phyloP scores from a whole-genome alignment of 2,329 filamentous ascomycete species.

The Nemania abortiva region DNA sequence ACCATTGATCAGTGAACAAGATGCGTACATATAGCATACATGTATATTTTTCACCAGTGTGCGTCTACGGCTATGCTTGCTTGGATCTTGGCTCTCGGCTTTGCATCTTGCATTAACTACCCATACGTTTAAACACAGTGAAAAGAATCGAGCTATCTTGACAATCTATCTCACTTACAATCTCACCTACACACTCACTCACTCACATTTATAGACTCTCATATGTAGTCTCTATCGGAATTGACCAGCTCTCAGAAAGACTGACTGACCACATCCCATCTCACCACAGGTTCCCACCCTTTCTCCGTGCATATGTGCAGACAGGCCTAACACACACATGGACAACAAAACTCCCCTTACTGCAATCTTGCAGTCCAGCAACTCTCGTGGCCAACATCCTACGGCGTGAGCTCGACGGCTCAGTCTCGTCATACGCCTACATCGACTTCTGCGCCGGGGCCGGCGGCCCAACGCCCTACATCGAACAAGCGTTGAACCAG shows the following conservation, averaged over 20 bases:
- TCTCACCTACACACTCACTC: no score
- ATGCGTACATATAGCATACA: not conserved
- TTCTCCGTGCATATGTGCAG: slow-evolving; percentile 74
- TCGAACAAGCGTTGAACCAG: slow-evolving; percentile 70
- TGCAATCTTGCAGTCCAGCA: slow-evolving; percentile 70
- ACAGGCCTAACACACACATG: slow-evolving; percentile 73
- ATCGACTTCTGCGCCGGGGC: slow-evolving; percentile 83
- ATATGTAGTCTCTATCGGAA: no score
- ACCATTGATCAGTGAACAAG: not conserved
- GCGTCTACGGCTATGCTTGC: not conserved
- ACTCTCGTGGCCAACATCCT: slow-evolving; percentile 71
- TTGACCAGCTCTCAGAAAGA: not conserved
- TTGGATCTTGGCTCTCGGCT: not conserved
- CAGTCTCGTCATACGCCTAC: slow-evolving; percentile 68
- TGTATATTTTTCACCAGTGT: not conserved
- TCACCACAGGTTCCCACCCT: slow-evolving; percentile 70
- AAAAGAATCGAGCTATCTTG: not conserved
- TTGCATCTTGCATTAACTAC: not conserved
- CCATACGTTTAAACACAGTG: not conserved
- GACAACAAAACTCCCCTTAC: slow-evolving; percentile 68
- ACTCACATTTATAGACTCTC: not conserved
- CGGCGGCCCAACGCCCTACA: slow-evolving; percentile 75
- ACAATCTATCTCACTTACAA: no score
- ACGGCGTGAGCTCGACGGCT: slow-evolving; percentile 60
- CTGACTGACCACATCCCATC: slow-evolving; percentile 8